phyloP scores from a whole-genome alignment of 78 protist genomes.

The Paulinella micropora region DNA sequence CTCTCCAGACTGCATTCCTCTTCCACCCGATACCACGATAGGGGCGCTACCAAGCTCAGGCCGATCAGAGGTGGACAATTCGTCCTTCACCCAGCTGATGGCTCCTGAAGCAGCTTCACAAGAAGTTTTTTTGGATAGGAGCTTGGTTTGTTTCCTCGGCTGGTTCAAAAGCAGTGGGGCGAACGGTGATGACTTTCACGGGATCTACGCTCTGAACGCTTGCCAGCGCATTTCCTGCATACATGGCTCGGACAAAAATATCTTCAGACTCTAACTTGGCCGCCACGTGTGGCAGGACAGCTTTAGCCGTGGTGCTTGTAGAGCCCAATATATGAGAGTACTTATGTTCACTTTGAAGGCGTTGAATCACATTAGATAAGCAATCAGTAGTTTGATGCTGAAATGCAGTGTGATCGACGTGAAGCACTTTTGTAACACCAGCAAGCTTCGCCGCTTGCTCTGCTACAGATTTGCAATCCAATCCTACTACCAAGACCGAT shows the following conservation, averaged over 20 bases:
- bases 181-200: conserved; percentile 65
- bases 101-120: neutral
- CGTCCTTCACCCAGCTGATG: conserved; percentile 32
- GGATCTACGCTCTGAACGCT: conserved; percentile 66
- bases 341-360: neutral
- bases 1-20: conserved; percentile 77
- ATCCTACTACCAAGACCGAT: neutral
- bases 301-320: conserved; percentile 60
- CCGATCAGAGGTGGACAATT: conserved; percentile 58
- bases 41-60: conserved; percentile 78
- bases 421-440: neutral
- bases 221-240: conserved; percentile 89
- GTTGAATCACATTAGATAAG: neutral
- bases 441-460: neutral
- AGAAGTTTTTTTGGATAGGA: no score
- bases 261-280: conserved; percentile 50
- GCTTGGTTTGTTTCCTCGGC: neutral
- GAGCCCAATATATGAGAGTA: conserved; percentile 64
- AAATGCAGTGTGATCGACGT: neutral
- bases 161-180: conserved; percentile 68
- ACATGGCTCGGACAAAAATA: conserved; percentile 81
- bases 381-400: neutral
- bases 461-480: neutral
- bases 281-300: conserved; percentile 71
- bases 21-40: conserved; percentile 70